These are phyloP conservation scores for Carex sylvatica DNA, from an alignment of 202 grass and related monocot genomes.

Conservation along the genomic window DNA sequence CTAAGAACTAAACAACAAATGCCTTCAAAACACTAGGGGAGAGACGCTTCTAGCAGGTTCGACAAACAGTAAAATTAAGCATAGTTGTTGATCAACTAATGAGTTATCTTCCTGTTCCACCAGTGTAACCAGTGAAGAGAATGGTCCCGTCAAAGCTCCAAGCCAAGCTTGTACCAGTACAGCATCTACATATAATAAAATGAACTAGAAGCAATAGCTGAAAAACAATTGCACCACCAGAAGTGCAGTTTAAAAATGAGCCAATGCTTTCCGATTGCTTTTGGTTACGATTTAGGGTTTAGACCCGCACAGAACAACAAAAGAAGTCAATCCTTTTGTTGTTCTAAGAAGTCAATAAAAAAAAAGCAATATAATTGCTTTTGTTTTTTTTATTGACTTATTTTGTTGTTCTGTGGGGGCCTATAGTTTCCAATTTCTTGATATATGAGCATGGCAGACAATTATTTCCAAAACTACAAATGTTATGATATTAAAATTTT, in stretches of 20 bases:
- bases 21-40: not conserved
- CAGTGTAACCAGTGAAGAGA: constrained; percentile 49
- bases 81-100: not conserved
- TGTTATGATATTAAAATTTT: not conserved
- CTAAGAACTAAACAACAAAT: not conserved
- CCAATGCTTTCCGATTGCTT: too few relatives aligned
- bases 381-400: not conserved
- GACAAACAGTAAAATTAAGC: not conserved
- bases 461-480: not conserved
- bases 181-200: constrained; percentile 38
- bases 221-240: not conserved
- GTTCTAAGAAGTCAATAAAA: too few relatives aligned
- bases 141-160: constrained; percentile 67
- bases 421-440: not conserved
- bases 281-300: too few relatives aligned
- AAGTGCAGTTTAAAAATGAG: not conserved
- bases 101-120: constrained; percentile 54
- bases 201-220: not conserved
- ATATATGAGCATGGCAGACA: not conserved
- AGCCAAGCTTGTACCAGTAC: constrained; percentile 70
- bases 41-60: not conserved
- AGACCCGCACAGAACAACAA: too few relatives aligned
- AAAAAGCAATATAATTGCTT: not conserved
- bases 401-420: not conserved
- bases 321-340: too few relatives aligned